Evolutionary conservation across 2,329 filamentous ascomycete species (phyloP), one percentile per base, ranked within the genome.

Genomic region (Aspergillus chevalieri): DNA sequence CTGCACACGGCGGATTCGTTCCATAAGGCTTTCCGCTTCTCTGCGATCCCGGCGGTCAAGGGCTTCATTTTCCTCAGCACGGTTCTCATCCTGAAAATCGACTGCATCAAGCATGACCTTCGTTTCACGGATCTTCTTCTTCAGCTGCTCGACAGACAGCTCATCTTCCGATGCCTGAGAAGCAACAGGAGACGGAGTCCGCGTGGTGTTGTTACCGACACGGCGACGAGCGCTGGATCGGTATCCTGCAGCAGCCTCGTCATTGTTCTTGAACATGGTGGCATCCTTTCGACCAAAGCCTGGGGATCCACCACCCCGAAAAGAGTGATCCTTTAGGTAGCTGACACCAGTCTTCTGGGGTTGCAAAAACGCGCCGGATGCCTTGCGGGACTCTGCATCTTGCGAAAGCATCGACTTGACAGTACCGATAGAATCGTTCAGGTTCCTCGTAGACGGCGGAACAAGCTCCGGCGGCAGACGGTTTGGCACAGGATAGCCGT

Each of bases 341-440:
- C 92, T 97, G 15, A 98, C 91, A n/a, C 93, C 93, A 9, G 93
- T 97, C 72, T 89, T 91, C 66, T 97, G 93, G 3, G 93, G 92
- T 52, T 97, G 83, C 53, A 98, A 75, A 60, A 91, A 87, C 7
- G 92, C 92, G 3, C 93, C 92, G 1, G 89, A 89, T 55, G 84
- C 86, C 76, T 95, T 96, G 41, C 93, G 82, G 51, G 84, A 81
- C 62, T 96, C 89, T 0, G 93, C 94, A 71, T 97, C 92, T 62
- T 92, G 83, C 47, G 87, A 86, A 22, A 98, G 79, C 71, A 97
- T 79, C 15, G 84, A 89, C 70, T 96, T 97, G 66, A 98, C 86
- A 2, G 90, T 87, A 47, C 91, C 92, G 54, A 98, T 91, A 4
- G 93, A 95, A 63, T 91, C 88, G 60, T 85, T 92, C 62, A 98